Evolutionary conservation across 345 rosid species (phyloP), one percentile per base, ranked within the genome.

Genomic region (Populus alba): DNA sequence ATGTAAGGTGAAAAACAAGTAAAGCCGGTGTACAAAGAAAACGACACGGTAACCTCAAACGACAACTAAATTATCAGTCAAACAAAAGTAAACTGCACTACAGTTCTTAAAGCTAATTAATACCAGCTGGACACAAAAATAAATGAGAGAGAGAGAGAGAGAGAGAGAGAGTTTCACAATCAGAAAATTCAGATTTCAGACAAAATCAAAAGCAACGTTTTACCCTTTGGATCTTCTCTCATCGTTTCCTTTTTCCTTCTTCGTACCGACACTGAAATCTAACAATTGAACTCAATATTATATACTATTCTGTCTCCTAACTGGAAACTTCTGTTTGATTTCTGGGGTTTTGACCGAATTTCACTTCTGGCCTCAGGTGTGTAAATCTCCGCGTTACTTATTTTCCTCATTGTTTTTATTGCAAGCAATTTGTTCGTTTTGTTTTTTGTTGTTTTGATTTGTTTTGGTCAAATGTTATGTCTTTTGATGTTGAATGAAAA

Each of bases 351-450:
- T 71, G 68, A 47, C 70, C 12, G 23, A 69, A 3, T 45, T 29
- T 76, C 59, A 75, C 78, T 6, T 20, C 78, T 51, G 73, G 68
- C 76, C 80, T 82, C 80, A 78, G 81, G 87, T 80, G 11, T 45
- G 80, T 35, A 76, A 61, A 38, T 70, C 79, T 76, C 11, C 59
- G n/a, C 4, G 16, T 11, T 31, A 51, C 7, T 39, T 41, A 25
- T 35, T 70, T 9, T 38, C 72, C 55, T 47, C 33, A 3, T 70
- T 66, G 61, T 45, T 78, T 55, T 77, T 22, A 66, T 43, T 16
- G 59, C 51, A 20, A 51, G 20, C 57, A 17, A 27, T 59, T 17
- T 22, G 23, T 68, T 80, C 43, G 33, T 80, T 68, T 31, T 33
- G 20, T 51, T 29, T 29, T 2, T 13, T 25, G 25, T 70, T 12